Evolutionary conservation across 495 filamentous ascomycete genomes (phyloP).

Genomic region (Recurvomyces mirabilis): DNA sequence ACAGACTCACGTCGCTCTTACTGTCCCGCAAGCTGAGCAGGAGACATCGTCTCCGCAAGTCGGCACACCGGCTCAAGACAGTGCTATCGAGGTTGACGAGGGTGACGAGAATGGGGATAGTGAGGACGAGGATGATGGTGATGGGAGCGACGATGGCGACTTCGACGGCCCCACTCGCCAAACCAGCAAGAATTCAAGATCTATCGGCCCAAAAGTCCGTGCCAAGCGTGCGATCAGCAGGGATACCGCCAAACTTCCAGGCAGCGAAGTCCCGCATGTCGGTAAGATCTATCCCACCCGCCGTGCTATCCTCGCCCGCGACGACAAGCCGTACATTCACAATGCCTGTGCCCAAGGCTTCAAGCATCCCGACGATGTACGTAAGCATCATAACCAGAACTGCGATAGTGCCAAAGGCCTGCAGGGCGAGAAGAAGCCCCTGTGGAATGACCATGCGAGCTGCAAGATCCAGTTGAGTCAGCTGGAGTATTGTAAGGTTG

Average conservation of each 20-base stretch:
- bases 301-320: slow-evolving; percentile 2
- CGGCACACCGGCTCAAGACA: background rate
- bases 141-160: background rate
- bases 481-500: background rate
- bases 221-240: too few species aligned
- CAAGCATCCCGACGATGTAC: background rate
- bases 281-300: slow-evolving; percentile 1
- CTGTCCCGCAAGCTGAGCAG: too few species aligned
- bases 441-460: slow-evolving; percentile 3
- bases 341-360: background rate
- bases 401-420: background rate
- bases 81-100: background rate
- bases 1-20: too few species aligned
- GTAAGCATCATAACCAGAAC: background rate
- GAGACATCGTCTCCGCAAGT: too few species aligned
- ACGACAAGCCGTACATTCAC: background rate
- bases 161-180: too few species aligned
- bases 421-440: background rate
- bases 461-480: background rate
- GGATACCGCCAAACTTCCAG: too few species aligned
- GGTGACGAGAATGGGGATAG: background rate
- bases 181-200: too few species aligned
- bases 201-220: too few species aligned
- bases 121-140: background rate
- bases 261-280: background rate